Evolutionary conservation across 2,329 filamentous ascomycete species (phyloP).

Genomic region (Sporothrix euskadiensis): DNA sequence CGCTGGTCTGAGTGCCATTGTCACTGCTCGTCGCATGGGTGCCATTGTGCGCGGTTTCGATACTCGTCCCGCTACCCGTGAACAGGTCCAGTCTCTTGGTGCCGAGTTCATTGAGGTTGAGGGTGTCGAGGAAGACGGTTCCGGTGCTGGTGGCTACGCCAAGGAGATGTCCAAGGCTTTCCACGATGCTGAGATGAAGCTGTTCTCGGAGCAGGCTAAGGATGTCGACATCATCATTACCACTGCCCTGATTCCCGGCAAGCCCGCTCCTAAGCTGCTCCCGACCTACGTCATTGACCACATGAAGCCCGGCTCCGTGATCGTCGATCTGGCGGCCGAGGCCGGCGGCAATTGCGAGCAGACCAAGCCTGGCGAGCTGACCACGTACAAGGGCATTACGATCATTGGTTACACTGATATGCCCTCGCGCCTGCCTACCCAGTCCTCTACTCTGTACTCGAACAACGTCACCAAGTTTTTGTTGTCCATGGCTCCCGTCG

Average conservation of each 20-base stretch:
- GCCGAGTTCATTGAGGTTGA: constrained; percentile 89
- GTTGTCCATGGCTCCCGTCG: constrained; percentile 75
- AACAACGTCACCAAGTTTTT: constrained; percentile 93
- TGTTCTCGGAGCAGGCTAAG: constrained; percentile 82
- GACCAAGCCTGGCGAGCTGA: constrained; percentile 71
- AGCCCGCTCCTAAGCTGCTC: constrained; percentile 79
- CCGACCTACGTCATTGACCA: constrained; percentile 75
- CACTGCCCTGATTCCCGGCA: constrained; percentile 86
- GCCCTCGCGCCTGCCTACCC: constrained; percentile 80
- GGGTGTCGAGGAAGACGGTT: constrained; percentile 73
- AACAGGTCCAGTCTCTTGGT: constrained; percentile 87
- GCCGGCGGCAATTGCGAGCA: constrained; percentile 85
- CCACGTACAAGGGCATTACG: constrained; percentile 74
- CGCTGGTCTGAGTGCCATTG: constrained; percentile 84
- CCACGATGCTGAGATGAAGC: constrained; percentile 87
- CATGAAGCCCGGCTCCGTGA: constrained; percentile 87
- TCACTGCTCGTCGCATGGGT: constrained; percentile 79
- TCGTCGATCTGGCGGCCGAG: constrained; percentile 86
- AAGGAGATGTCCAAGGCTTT: constrained; percentile 96
- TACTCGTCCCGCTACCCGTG: constrained; percentile 80
- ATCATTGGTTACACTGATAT: constrained; percentile 89
- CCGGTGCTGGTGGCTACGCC: constrained; percentile 81
- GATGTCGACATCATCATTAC: constrained; percentile 94
- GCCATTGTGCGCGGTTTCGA: constrained; percentile 90
- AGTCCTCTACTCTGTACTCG: constrained; percentile 86